Percentiles rank a stretch among this genome's conserved stretches.
Evolutionary conservation across 2,329 filamentous ascomycete genomes (phyloP).

Genomic region (Clarireedia hainanense): DNA sequence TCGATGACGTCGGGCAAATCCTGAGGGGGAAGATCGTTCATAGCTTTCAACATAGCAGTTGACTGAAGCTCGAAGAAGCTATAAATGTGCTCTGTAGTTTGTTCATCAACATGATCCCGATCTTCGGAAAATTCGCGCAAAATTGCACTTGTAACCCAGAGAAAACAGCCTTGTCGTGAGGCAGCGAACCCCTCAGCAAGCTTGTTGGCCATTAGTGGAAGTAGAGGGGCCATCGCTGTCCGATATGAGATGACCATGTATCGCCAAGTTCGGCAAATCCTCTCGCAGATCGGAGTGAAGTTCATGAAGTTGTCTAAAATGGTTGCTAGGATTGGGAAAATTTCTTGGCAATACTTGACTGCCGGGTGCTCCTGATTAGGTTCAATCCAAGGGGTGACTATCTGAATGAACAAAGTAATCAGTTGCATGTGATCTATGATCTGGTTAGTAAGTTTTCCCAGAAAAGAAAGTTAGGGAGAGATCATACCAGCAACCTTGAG

Average conservation of each 20-base stretch:
- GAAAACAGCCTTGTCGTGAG: constrained; percentile 88
- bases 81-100: constrained; percentile 84
- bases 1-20: constrained; percentile 54
- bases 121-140: constrained; percentile 92
- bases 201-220: constrained; percentile 81
- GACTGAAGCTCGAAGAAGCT: constrained; percentile 92
- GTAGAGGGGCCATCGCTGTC: constrained; percentile 75
- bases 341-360: constrained; percentile 92
- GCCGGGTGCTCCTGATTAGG: constrained; percentile 73
- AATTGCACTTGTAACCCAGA: constrained; percentile 97
- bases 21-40: constrained; percentile 68
- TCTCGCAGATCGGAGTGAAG: constrained; percentile 84
- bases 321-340: constrained; percentile 79
- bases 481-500: constrained; percentile 70
- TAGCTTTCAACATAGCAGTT: constrained; percentile 77
- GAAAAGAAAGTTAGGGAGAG: neutral
- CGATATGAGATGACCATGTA: constrained; percentile 96
- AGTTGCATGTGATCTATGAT: constrained; percentile 74
- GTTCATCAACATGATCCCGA: constrained; percentile 71
- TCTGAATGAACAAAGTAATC: constrained; percentile 82
- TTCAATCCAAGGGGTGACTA: constrained; percentile 65
- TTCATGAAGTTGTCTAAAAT: constrained; percentile 81
- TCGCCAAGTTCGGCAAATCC: constrained; percentile 91
- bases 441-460: neutral
- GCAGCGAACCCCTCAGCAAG: constrained; percentile 76